Conservation (phyloP, 441 rosid species). For the Sinapis alba region DNA sequence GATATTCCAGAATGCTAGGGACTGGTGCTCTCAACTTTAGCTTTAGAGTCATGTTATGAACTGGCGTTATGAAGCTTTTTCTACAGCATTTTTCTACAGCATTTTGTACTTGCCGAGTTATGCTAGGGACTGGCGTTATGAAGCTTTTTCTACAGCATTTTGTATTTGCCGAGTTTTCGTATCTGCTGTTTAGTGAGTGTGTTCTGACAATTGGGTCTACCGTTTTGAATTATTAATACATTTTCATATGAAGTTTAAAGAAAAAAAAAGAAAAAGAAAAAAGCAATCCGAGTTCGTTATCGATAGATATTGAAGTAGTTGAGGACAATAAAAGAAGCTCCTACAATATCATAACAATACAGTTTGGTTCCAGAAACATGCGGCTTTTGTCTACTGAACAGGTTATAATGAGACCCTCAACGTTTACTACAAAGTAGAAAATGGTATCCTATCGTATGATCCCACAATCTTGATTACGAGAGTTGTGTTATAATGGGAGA, state of each 20-base stretch:
- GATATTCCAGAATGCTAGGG: conserved; percentile 89
- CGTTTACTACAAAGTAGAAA: not conserved
- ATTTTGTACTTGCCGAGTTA: no score
- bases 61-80: no score
- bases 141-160: conserved; percentile 10
- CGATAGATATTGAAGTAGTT: not conserved
- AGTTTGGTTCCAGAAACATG: not conserved
- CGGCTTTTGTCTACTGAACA: no score
- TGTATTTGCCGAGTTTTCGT: conserved; percentile 7
- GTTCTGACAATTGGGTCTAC: no score
- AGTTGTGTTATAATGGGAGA: no score
- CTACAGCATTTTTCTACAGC: no score
- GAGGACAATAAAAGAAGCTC: not conserved
- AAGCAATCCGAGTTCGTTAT: not conserved
- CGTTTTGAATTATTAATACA: no score
- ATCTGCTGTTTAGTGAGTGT: no score
- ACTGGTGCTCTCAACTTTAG: conserved; percentile 86
- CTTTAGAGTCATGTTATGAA: not conserved
- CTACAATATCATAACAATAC: not conserved
- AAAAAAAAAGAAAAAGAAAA: no score
- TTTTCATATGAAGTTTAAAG: not conserved
- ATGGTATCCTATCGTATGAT: not conserved
- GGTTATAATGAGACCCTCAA: no score
- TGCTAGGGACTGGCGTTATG: not conserved
- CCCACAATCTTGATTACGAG: not conserved